phyloP scores from a whole-genome alignment of 2,329 filamentous ascomycete genomes.

The Ambrosiella cleistominuta region DNA sequence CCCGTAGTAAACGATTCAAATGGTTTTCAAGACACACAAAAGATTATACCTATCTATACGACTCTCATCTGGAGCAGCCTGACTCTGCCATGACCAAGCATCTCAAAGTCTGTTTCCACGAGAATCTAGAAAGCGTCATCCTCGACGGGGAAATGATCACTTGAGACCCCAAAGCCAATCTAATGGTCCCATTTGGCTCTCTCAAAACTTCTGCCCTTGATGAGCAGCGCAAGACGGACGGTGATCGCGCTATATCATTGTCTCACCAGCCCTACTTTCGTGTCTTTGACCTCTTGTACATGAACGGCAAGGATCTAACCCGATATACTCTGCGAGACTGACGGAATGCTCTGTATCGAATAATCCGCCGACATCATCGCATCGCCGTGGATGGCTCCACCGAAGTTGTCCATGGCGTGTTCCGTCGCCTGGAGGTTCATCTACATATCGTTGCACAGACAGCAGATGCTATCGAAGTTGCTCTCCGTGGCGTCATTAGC shows the following conservation, averaged over 20 bases:
- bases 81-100: slow-evolving; percentile 66
- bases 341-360: slow-evolving; percentile 42
- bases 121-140: slow-evolving; percentile 68
- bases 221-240: slow-evolving; percentile 48
- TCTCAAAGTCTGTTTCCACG: slow-evolving; percentile 57
- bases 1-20: slow-evolving; percentile 55
- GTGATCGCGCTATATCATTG: slow-evolving; percentile 25
- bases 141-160: slow-evolving; percentile 98
- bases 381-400: neutral
- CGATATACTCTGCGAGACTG: slow-evolving; percentile 71
- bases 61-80: slow-evolving; percentile 54
- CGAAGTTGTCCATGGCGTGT: slow-evolving; percentile 45
- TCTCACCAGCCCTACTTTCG: slow-evolving; percentile 53
- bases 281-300: slow-evolving; percentile 78
- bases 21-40: slow-evolving; percentile 97
- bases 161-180: slow-evolving; percentile 77
- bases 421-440: slow-evolving; percentile 71
- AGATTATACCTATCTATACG: slow-evolving; percentile 90
- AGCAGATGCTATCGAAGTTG: slow-evolving; percentile 57
- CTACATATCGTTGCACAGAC: slow-evolving; percentile 47
- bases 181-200: slow-evolving; percentile 76
- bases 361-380: slow-evolving; percentile 1
- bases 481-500: slow-evolving; percentile 66
- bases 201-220: slow-evolving; percentile 78
- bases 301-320: slow-evolving; percentile 68